phyloP scores from a whole-genome alignment of 208 protist species.

The Trypanosoma conorhini region DNA sequence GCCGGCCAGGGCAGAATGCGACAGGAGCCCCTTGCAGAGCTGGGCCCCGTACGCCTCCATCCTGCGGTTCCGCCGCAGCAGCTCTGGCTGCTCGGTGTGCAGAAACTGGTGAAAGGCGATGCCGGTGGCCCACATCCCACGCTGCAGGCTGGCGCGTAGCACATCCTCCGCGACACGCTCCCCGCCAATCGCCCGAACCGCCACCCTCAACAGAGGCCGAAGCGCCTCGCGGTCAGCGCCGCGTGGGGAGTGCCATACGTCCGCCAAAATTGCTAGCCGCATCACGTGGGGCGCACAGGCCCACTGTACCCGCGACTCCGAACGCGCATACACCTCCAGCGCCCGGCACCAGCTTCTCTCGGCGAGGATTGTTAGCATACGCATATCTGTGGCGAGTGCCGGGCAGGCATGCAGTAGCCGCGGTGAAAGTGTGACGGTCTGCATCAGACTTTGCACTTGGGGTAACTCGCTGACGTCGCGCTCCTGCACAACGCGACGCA shows the following conservation, averaged over 20 bases:
- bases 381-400: conserved; percentile 29
- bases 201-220: conserved; percentile 44
- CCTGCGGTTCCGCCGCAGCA: conserved; percentile 38
- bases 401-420: conserved; percentile 10
- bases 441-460: conserved; percentile 1
- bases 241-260: conserved; percentile 46
- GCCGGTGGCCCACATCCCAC: conserved; percentile 60
- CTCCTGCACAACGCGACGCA: conserved; percentile 56
- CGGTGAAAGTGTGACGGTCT: conserved; percentile 21
- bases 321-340: conserved; percentile 32
- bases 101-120: conserved; percentile 63
- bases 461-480: conserved; percentile 18
- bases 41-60: conserved; percentile 46
- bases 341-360: conserved; percentile 55
- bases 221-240: conserved; percentile 24
- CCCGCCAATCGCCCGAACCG: conserved; percentile 37
- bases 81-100: conserved; percentile 44
- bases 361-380: conserved; percentile 46
- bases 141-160: conserved; percentile 40
- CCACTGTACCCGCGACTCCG: conserved; percentile 38
- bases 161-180: conserved; percentile 46
- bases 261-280: conserved; percentile 49
- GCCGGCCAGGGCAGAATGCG: conserved; percentile 39
- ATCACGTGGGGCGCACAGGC: conserved; percentile 57
- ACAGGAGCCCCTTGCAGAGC: conserved; percentile 50